Conservation (phyloP, 176 grass and related monocot species). For the Dendrocalamus sinicus region DNA sequence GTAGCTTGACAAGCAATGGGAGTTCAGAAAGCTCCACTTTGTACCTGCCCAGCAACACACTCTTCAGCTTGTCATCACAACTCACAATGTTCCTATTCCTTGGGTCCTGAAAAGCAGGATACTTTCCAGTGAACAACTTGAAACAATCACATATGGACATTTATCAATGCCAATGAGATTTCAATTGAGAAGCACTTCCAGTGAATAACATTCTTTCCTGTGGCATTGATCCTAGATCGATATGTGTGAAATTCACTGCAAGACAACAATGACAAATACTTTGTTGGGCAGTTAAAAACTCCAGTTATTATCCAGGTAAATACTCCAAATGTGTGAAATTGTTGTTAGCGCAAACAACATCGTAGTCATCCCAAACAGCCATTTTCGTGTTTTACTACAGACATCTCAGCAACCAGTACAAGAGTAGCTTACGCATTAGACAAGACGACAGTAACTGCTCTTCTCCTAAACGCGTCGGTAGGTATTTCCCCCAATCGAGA, state of each 20-base stretch:
- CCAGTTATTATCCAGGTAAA: not conserved
- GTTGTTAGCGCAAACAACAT: not conserved
- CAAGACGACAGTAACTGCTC: not conserved
- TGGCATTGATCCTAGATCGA: not conserved
- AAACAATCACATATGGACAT: no score
- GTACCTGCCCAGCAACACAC: constrained; percentile 67
- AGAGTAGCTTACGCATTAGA: not conserved
- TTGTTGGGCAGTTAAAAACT: not conserved
- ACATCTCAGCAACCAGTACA: not conserved
- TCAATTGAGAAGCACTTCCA: not conserved
- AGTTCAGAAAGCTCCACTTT: constrained; percentile 83
- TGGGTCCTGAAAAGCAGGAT: constrained; percentile 68
- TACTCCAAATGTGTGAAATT: not conserved
- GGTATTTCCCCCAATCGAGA: not conserved
- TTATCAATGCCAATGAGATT: not conserved
- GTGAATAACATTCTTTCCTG: not conserved
- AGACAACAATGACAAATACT: not conserved
- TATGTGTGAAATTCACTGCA: not conserved
- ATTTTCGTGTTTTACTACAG: not conserved
- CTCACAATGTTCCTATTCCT: constrained; percentile 81
- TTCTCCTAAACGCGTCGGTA: not conserved
- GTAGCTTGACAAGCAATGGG: constrained; percentile 68
- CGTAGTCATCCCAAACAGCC: not conserved
- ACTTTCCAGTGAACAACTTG: not conserved
- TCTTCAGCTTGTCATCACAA: constrained; percentile 92